Conservation (phyloP, 306 rosid species). For the Styphnolobium japonicum region DNA sequence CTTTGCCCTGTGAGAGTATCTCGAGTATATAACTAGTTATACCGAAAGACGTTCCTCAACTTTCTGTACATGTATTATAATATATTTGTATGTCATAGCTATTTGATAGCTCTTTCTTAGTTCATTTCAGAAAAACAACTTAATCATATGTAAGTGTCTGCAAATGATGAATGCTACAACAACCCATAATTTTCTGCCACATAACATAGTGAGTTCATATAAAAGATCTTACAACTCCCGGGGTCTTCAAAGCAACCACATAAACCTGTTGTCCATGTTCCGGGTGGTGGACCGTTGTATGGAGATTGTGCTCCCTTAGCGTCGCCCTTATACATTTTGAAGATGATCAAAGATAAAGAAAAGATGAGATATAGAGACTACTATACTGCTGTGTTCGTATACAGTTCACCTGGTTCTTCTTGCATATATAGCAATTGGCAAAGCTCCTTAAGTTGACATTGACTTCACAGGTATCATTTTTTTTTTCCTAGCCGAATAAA, state of each 20-base stretch:
- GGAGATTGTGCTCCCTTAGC: neutral
- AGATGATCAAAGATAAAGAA: neutral
- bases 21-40: too few relatives aligned
- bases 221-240: conserved; percentile 25
- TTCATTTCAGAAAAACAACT: neutral
- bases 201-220: neutral
- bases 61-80: neutral
- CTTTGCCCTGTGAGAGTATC: too few relatives aligned
- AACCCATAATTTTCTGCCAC: neutral
- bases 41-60: too few relatives aligned
- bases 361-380: neutral
- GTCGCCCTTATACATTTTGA: conserved; percentile 26
- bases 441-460: neutral
- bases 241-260: conserved; percentile 36
- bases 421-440: conserved; percentile 22
- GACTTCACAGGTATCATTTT: neutral
- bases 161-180: neutral
- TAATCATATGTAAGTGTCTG: neutral
- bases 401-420: neutral
- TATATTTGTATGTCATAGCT: neutral
- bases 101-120: neutral
- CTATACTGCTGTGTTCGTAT: neutral
- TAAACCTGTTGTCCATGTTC: conserved; percentile 39
- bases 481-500: neutral
- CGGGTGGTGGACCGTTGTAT: neutral